Evolutionary conservation across 805 yeast genomes (phyloP).

Genomic region (Torulaspora indica): DNA sequence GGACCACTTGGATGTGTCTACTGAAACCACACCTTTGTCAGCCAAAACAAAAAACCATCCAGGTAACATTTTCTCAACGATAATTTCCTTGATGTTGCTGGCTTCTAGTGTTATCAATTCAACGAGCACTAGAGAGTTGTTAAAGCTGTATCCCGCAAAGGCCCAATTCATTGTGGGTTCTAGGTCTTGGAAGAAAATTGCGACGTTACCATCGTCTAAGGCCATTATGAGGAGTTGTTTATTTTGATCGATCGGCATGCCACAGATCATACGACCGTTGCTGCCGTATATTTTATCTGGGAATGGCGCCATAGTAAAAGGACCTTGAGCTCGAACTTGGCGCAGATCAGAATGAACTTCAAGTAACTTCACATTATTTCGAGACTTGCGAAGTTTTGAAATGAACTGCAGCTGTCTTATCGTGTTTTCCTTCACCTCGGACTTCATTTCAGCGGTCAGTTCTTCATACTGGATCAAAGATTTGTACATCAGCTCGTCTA

Average conservation of each 20-base stretch:
- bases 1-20: constrained; percentile 25
- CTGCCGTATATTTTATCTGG: constrained; percentile 50
- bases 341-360: constrained; percentile 8
- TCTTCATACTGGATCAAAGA: constrained; percentile 27
- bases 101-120: constrained; percentile 17
- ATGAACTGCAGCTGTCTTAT: constrained; percentile 39
- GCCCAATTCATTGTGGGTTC: constrained; percentile 39
- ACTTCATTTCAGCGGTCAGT: constrained; percentile 13
- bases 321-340: constrained; percentile 44
- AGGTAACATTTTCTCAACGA: not conserved
- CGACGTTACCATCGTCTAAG: constrained; percentile 31
- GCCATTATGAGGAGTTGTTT: constrained; percentile 28
- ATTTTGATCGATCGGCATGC: constrained; percentile 24
- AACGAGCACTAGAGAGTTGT: constrained; percentile 25
- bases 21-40: not conserved
- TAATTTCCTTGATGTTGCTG: constrained; percentile 6
- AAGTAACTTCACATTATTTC: not conserved
- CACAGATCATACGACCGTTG: constrained; percentile 38
- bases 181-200: constrained; percentile 33
- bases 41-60: constrained; percentile 13
- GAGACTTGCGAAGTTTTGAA: constrained; percentile 30
- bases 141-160: constrained; percentile 20
- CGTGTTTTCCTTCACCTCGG: constrained; percentile 22
- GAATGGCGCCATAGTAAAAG: constrained; percentile 49
- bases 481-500: constrained; percentile 33